Evolutionary conservation across 2,329 filamentous ascomycete genomes (phyloP).

Genomic region (Stemphylium lycopersici): DNA sequence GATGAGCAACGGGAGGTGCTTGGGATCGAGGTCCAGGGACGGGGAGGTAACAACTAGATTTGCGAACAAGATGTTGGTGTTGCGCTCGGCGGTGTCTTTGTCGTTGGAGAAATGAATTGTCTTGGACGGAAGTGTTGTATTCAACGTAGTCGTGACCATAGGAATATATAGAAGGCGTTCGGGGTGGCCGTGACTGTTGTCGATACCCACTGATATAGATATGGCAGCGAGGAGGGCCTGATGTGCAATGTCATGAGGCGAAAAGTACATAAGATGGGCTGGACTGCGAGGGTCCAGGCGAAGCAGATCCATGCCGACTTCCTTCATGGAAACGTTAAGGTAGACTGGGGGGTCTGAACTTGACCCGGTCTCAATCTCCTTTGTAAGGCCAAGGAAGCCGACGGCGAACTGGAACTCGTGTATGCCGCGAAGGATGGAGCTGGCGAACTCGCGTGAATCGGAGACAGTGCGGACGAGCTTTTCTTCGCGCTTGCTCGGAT

Average conservation of each 20-base stretch:
- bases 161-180: conserved; percentile 91
- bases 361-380: conserved; percentile 72
- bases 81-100: conserved; percentile 77
- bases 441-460: conserved; percentile 90
- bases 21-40: conserved; percentile 89
- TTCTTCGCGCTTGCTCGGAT: conserved; percentile 69
- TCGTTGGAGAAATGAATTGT: conserved; percentile 80
- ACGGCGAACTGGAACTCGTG: conserved; percentile 97
- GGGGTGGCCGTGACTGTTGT: conserved; percentile 84
- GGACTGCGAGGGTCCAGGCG: conserved; percentile 90
- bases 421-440: conserved; percentile 87
- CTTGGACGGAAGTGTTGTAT: conserved; percentile 93
- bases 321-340: conserved; percentile 92
- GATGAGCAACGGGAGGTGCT: conserved; percentile 84
- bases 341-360: conserved; percentile 73
- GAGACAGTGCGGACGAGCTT: conserved; percentile 81
- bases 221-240: conserved; percentile 91
- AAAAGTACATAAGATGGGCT: conserved; percentile 98
- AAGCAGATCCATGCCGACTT: conserved; percentile 91
- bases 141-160: conserved; percentile 94
- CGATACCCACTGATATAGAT: conserved; percentile 88
- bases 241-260: conserved; percentile 88
- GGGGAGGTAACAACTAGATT: conserved; percentile 97
- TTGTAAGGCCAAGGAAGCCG: conserved; percentile 86
- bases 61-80: conserved; percentile 94